A percentile compares a stretch with the other conserved stretches of the same genome.
These are phyloP conservation scores for Monosporascus sp. DNA, from an alignment of 2,329 filamentous ascomycete genomes.

Conservation along the genomic window DNA sequence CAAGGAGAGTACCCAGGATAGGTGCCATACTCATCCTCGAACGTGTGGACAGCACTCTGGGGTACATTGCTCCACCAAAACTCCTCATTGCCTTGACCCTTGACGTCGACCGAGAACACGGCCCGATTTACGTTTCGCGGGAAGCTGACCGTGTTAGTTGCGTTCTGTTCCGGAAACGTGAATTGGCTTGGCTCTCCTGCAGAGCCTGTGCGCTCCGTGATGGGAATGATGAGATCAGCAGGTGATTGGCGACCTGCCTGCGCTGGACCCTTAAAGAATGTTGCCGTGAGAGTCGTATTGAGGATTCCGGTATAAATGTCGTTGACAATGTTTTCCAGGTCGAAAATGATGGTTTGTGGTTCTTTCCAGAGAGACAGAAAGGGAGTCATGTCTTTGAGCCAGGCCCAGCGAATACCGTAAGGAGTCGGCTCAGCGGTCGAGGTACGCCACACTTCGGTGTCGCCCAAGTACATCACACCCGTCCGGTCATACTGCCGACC, in stretches of 20 bases:
- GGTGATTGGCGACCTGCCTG: constrained; percentile 35
- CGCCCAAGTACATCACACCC: constrained; percentile 68
- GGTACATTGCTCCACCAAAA: constrained; percentile 83
- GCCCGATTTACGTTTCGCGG: constrained; percentile 64
- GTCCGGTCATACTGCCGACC: constrained; percentile 75
- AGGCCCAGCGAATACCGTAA: constrained; percentile 67
- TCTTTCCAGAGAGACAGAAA: constrained; percentile 64
- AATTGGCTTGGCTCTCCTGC: constrained; percentile 59
- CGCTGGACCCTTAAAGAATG: constrained; percentile 51
- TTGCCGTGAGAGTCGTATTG: constrained; percentile 69
- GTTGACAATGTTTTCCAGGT: constrained; percentile 69
- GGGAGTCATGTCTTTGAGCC: constrained; percentile 72
- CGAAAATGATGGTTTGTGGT: constrained; percentile 72
- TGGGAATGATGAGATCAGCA: constrained; percentile 63
- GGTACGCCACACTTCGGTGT: constrained; percentile 76
- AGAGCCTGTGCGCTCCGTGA: constrained; percentile 49
- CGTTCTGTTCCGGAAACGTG: constrained; percentile 56
- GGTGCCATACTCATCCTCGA: constrained; percentile 48
- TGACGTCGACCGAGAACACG: constrained; percentile 70
- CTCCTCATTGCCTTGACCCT: constrained; percentile 70
- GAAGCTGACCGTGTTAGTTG: constrained; percentile 53
- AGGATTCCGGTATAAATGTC: constrained; percentile 66
- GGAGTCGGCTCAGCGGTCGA: constrained; percentile 73
- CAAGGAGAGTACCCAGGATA: constrained; percentile 68
- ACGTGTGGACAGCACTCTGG: constrained; percentile 53